These are phyloP conservation scores for Baorangia bicolor DNA, from an alignment of 768 basidiomycete genomes.

Conservation along the genomic window DNA sequence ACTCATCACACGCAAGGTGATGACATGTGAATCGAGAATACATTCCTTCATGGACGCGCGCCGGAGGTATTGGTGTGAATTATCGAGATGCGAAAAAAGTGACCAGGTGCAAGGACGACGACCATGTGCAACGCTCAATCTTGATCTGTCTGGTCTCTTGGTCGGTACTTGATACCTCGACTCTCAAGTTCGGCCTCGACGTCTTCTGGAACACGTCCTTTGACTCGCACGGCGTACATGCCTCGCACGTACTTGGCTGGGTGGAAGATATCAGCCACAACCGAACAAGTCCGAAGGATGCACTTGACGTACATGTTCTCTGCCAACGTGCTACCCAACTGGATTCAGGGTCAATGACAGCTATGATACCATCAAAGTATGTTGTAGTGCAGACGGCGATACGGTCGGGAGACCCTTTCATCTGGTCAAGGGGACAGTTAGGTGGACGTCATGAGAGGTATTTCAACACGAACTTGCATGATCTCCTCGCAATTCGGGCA, in stretches of 20 bases:
- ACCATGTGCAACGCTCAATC: conserved; percentile 42
- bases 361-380: conserved; percentile 89
- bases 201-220: conserved; percentile 81
- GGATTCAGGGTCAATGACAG: conserved; percentile 78
- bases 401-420: conserved; percentile 84
- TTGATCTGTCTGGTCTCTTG: conserved; percentile 75
- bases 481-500: conserved; percentile 98
- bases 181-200: conserved; percentile 78
- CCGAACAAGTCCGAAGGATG: not conserved
- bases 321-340: conserved; percentile 99
- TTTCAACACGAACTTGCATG: conserved; percentile 63
- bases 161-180: conserved; percentile 81
- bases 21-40: conserved; percentile 16
- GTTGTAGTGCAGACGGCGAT: conserved; percentile 86
- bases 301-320: conserved; percentile 67
- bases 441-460: not conserved
- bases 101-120: not conserved
- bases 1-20: conserved; percentile 2
- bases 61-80: not conserved
- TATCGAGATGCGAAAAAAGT: not conserved
- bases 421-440: conserved; percentile 44
- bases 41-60: not conserved
- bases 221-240: conserved; percentile 90
- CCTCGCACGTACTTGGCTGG: conserved; percentile 88
- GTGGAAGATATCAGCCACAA: conserved; percentile 4